phyloP scores from a whole-genome alignment of 1,284 basidiomycete species.

The Sporisorium graminicola region DNA sequence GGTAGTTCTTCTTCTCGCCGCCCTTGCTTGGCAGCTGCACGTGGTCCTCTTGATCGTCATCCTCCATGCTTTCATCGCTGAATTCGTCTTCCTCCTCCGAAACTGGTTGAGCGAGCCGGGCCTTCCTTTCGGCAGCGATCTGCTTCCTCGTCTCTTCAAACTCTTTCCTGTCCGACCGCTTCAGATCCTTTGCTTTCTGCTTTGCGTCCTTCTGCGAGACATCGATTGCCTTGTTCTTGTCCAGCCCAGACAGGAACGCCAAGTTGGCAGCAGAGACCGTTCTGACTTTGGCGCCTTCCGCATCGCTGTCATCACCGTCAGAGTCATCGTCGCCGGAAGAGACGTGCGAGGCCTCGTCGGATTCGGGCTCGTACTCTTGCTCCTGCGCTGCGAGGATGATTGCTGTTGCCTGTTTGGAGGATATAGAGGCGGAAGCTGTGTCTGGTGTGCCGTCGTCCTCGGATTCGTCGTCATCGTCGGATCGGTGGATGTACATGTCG shows the following conservation, averaged over 20 bases:
- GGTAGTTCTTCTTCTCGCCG: conserved; percentile 42
- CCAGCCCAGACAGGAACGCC: conserved; percentile 30
- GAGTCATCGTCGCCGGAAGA: conserved; percentile 15
- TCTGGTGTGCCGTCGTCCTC: conserved; percentile 5
- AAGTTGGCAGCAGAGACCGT: conserved; percentile 45
- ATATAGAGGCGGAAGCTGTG: neutral
- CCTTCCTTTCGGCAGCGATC: conserved; percentile 62
- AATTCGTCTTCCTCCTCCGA: conserved; percentile 32
- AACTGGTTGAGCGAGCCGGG: conserved; percentile 80
- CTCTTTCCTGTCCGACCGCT: conserved; percentile 24
- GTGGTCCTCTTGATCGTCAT: conserved; percentile 71
- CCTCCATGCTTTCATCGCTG: conserved; percentile 72
- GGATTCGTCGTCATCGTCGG: conserved; percentile 28
- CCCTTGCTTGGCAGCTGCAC: conserved; percentile 5
- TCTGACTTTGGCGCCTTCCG: conserved; percentile 10
- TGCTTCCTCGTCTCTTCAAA: conserved; percentile 34
- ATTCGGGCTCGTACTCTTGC: conserved; percentile 26
- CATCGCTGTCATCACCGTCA: conserved; percentile 1
- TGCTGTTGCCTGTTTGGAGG: neutral
- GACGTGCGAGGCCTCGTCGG: conserved; percentile 43
- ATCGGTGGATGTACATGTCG: conserved; percentile 45
- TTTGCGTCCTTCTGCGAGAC: conserved; percentile 45
- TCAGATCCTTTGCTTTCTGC: conserved; percentile 38
- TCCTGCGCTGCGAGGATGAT: neutral
- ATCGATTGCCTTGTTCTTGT: conserved; percentile 32